These are phyloP conservation scores for Zygoascus tannicola DNA, from an alignment of 805 yeast species.

Conservation along the genomic window DNA sequence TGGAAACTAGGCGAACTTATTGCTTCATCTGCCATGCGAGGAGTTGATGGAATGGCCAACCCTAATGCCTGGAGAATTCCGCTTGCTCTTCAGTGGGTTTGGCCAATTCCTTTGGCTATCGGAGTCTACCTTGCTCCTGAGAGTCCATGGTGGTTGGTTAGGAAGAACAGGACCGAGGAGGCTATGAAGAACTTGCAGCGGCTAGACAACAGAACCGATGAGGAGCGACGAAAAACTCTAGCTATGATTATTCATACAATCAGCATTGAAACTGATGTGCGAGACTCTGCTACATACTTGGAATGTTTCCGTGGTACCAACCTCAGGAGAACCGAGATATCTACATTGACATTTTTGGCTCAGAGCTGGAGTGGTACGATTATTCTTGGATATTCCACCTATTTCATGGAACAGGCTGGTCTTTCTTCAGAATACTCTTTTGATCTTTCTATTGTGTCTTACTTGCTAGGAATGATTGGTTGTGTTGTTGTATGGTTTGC, in stretches of 20 bases:
- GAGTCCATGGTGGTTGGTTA: conserved; percentile 49
- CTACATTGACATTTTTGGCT: conserved; percentile 36
- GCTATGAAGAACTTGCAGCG: conserved; percentile 30
- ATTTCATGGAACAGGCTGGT: conserved; percentile 20
- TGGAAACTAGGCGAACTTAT: conserved; percentile 52
- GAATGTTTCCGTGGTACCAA: conserved; percentile 43
- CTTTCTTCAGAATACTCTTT: conserved; percentile 26
- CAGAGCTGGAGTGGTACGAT: conserved; percentile 26
- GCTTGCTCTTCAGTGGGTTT: conserved; percentile 16
- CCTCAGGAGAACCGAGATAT: conserved; percentile 43
- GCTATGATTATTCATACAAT: conserved; percentile 40
- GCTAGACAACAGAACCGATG: conserved; percentile 3
- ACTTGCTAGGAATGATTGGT: conserved; percentile 38
- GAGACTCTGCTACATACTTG: conserved; percentile 7
- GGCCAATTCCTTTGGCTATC: conserved; percentile 14
- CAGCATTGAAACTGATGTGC: conserved; percentile 23
- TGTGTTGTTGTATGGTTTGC: conserved; percentile 21
- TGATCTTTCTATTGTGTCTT: conserved; percentile 38
- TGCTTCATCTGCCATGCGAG: conserved; percentile 40
- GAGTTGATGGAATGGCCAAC: conserved; percentile 26
- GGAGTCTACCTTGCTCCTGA: conserved; percentile 43
- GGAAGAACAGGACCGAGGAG: conserved; percentile 32
- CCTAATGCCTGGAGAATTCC: conserved; percentile 13
- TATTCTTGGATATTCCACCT: conserved; percentile 11
- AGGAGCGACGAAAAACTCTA: conserved; percentile 13